phyloP scores from a whole-genome alignment of 2,329 filamentous ascomycete genomes.

The Furcasterigmium furcatum region DNA sequence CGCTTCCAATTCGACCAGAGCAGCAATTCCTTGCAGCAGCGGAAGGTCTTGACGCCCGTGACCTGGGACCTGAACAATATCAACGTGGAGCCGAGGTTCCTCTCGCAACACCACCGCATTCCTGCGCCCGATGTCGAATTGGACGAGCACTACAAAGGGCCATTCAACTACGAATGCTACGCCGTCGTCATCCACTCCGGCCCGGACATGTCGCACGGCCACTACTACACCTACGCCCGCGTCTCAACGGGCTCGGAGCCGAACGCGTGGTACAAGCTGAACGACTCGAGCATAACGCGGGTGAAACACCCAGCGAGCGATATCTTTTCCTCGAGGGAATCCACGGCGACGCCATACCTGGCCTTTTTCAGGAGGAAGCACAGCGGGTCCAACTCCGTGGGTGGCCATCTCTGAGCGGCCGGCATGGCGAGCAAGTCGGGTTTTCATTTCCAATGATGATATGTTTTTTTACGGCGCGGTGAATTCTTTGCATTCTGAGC shows the following conservation, averaged over 20 bases:
- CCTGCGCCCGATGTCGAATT: constrained; percentile 11
- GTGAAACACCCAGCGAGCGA: constrained; percentile 15
- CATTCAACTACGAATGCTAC: constrained; percentile 81
- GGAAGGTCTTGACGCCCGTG: constrained; percentile 70
- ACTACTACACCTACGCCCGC: constrained; percentile 73
- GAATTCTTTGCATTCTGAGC: no score
- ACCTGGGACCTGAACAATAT: constrained; percentile 74
- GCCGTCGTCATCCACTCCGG: constrained; percentile 79
- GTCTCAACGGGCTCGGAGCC: constrained; percentile 45
- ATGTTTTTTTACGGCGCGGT: no score
- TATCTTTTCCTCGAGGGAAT: constrained; percentile 36
- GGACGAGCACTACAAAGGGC: constrained; percentile 41
- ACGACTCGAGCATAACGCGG: constrained; percentile 39
- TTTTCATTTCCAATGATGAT: no score
- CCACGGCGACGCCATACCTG: constrained; percentile 37
- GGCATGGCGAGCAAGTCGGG: neutral
- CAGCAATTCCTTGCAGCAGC: constrained; percentile 26
- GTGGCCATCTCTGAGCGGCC: neutral
- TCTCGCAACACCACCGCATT: constrained; percentile 30
- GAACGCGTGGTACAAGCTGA: constrained; percentile 45
- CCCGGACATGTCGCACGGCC: constrained; percentile 63
- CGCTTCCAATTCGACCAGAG: constrained; percentile 38
- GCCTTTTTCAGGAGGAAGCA: constrained; percentile 41
- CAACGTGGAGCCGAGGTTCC: constrained; percentile 44
- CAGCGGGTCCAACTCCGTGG: neutral